Evolutionary conservation across 129 eudicot species (phyloP).

Genomic region (Scalesia atractyloides): DNA sequence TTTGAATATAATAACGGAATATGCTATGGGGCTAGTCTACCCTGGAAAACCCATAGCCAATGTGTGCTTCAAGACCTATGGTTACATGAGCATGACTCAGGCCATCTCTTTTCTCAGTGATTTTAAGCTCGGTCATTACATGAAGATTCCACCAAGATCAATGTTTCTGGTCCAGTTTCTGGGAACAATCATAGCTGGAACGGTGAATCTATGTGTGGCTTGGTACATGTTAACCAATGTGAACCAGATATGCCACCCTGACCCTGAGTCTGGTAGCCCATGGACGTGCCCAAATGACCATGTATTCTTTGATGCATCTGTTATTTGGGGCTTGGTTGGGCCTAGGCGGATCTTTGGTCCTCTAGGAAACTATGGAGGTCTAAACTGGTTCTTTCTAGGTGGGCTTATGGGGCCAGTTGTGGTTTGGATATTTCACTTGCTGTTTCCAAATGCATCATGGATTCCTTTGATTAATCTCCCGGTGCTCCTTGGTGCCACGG

Average conservation of each 20-base stretch:
- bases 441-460: conserved; percentile 66
- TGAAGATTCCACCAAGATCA: conserved; percentile 89
- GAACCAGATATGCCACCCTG: conserved; percentile 52
- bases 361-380: conserved; percentile 57
- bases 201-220: conserved; percentile 71
- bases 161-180: conserved; percentile 83
- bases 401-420: conserved; percentile 56
- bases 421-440: conserved; percentile 63
- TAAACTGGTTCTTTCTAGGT: conserved; percentile 75
- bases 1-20: conserved; percentile 79
- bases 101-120: conserved; percentile 70
- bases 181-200: conserved; percentile 78
- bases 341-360: conserved; percentile 76
- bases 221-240: conserved; percentile 68
- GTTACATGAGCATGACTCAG: conserved; percentile 93
- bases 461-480: conserved; percentile 75
- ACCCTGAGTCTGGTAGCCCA: conserved; percentile 50
- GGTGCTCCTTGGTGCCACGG: conserved; percentile 78
- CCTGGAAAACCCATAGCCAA: conserved; percentile 89
- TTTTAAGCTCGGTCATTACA: conserved; percentile 94
- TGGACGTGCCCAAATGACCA: conserved; percentile 77
- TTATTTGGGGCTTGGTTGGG: conserved; percentile 87
- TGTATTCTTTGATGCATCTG: conserved; percentile 83
- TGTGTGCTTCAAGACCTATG: conserved; percentile 89
- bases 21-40: conserved; percentile 69